A percentile compares a stretch with the other conserved stretches of the same genome.
phyloP scores from a whole-genome alignment of 140 eudicot genomes.

The Eryngium alpinum region DNA sequence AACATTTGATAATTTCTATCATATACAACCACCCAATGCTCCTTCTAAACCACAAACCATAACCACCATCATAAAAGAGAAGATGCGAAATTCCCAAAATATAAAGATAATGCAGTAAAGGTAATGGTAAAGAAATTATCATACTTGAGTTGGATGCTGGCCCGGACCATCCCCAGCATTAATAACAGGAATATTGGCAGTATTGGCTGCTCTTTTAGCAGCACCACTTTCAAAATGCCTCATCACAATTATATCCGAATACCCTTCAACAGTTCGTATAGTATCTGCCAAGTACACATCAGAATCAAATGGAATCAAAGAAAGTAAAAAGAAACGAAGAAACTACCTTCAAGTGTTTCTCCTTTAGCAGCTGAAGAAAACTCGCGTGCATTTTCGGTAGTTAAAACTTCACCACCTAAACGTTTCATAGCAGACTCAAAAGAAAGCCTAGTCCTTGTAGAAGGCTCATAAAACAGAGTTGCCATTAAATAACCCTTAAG shows the following conservation, averaged over 20 bases:
- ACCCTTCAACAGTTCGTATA: constrained; percentile 92
- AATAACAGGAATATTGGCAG: constrained; percentile 81
- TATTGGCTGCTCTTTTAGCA: constrained; percentile 84
- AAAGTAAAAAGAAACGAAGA: too few relatives aligned
- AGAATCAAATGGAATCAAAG: too few relatives aligned
- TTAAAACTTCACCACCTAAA: constrained; percentile 92
- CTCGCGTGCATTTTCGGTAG: constrained; percentile 95
- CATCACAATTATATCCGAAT: constrained; percentile 88
- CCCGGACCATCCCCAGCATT: constrained; percentile 99
- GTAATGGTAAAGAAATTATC: too few relatives aligned
- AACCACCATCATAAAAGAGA: too few relatives aligned
- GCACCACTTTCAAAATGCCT: constrained; percentile 97
- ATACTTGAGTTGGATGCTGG: constrained; percentile 96
- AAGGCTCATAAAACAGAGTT: constrained; percentile 92
- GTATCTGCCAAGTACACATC: too few relatives aligned
- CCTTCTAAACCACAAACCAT: too few relatives aligned
- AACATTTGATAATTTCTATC: too few relatives aligned
- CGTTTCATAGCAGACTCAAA: constrained; percentile 98
- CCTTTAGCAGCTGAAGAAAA: constrained; percentile 98
- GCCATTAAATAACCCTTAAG: constrained; percentile 86
- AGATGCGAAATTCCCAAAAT: too few relatives aligned
- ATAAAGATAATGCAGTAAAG: too few relatives aligned
- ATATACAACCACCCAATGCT: too few relatives aligned
- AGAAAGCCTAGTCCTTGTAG: constrained; percentile 94
- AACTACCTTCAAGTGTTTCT: constrained; percentile 96